Base-by-base conservation (phyloP, 2,329 filamentous ascomycete species). In the Fusarium miscanthi region DNA sequence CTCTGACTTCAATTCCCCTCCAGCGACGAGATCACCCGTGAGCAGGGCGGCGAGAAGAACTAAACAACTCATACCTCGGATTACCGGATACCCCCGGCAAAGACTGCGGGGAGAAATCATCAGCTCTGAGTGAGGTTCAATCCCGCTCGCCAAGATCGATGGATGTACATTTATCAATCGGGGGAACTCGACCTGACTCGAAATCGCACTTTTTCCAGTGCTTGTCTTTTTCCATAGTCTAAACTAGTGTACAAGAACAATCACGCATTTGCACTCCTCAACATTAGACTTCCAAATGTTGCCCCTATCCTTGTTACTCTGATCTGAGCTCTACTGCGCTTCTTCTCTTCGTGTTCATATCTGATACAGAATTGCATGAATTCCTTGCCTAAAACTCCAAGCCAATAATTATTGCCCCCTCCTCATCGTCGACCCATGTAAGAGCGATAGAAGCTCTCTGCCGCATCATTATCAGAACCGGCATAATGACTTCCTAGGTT, bases 391-490 rank as follows among this genome's bases (percentile, higher is more conserved):
- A 74, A 74, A 78, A 77, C 76, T 78, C 76, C 76, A 69, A 72
- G 58, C 54, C 67, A 68, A 73, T 74, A 57, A 65, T 72, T 68
- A 73, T 46, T 51, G 16, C 42, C 53, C 42, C 60, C 45, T 64
- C 16, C 74, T 84, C 80, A 92, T 82, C 92, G 88, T 73, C 93
- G 87, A 43, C 92, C 93, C 85, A 94, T 91, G 83, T 94, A 97
- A 61, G 94, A 97, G 54, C 93, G 89, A 81, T 96, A 97, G 83
- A 98, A 98, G 81, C 94, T 93, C 79, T 97, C 94, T 3, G 93
- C 91, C 21, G 92, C 91, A 78, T 93, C 92, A 65, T 87, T 89
- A 68, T 93, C 92, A 14, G 87, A 84, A 16, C 87, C 88, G 25
- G 86, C 87, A 72, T 89, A 87, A 64, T 87, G 87, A 73, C 83